Conservation (phyloP, 2,329 filamentous ascomycete genomes). For the Mycogone perniciosa region DNA sequence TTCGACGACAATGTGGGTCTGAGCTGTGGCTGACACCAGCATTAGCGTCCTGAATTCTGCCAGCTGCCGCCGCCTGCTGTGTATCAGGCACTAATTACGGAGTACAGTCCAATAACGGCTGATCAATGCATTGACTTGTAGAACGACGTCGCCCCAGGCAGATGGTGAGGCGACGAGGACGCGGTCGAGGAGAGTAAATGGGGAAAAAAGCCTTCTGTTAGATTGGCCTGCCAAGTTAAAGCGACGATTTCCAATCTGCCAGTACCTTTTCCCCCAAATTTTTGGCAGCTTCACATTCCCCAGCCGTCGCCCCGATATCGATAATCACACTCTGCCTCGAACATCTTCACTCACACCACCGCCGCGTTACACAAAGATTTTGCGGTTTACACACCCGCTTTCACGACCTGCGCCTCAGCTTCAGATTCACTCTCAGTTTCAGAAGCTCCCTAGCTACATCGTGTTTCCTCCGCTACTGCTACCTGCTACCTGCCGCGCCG, state of each 20-base stretch:
- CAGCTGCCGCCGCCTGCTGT: slow-evolving; percentile 11
- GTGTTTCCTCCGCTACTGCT: background rate
- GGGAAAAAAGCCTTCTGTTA: slow-evolving; percentile 2
- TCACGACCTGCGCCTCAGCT: too few species aligned
- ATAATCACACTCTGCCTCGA: too few species aligned
- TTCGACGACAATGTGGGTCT: background rate
- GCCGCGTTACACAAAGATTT: too few species aligned
- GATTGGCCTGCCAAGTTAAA: background rate
- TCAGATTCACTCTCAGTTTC: too few species aligned
- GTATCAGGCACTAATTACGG: background rate
- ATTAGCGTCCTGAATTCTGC: background rate
- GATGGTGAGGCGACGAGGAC: slow-evolving; percentile 9
- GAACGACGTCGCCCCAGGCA: slow-evolving; percentile 7
- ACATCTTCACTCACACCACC: too few species aligned
- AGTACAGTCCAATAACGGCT: slow-evolving; percentile 1
- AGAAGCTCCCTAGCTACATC: background rate
- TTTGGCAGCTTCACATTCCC: too few species aligned
- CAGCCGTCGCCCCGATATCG: too few species aligned
- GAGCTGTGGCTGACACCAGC: background rate
- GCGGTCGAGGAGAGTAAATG: slow-evolving; percentile 10
- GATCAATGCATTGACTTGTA: background rate
- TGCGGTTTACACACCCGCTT: too few species aligned
- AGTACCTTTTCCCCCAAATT: too few species aligned
- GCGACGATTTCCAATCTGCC: background rate
- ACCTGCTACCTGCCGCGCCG: background rate